Percentiles rank a stretch among this genome's conserved stretches.
Conservation (phyloP, 345 rosid genomes). For the rapeseed (Brassica napus) region DNA sequence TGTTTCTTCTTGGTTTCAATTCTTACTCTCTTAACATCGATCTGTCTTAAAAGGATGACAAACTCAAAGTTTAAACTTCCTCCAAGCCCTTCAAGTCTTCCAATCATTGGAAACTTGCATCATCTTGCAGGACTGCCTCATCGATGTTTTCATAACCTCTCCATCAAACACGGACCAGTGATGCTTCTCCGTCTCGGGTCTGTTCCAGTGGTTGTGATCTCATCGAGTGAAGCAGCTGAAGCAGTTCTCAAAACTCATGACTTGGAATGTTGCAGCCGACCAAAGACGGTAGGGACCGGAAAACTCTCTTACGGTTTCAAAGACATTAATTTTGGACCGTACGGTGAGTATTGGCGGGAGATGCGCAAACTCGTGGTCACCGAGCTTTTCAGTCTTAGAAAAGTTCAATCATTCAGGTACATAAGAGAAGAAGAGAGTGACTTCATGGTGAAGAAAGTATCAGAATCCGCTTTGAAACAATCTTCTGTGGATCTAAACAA, state of each 20-base stretch:
- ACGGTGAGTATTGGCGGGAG: constrained; percentile 41
- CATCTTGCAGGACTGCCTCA: constrained; percentile 49
- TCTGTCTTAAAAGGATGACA: not conserved
- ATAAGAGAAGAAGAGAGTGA: constrained; percentile 33
- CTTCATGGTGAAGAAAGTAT: constrained; percentile 10
- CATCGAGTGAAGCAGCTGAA: constrained; percentile 60
- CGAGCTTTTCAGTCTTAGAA: constrained; percentile 2
- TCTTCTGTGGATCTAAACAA: constrained; percentile 32
- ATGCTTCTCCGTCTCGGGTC: not conserved
- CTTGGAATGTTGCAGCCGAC: constrained; percentile 48
- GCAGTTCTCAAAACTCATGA: constrained; percentile 73
- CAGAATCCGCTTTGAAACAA: not conserved
- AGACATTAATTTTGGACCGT: constrained; percentile 35
- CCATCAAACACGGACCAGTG: constrained; percentile 35
- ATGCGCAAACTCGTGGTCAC: constrained; percentile 26
- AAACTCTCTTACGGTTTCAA: constrained; percentile 29
- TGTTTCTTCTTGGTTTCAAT: constrained; percentile 3
- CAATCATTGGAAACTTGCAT: constrained; percentile 57
- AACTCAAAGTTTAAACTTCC: constrained; percentile 32
- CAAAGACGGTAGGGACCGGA: constrained; percentile 11
- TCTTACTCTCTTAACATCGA: no score
- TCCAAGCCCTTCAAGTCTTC: constrained; percentile 53
- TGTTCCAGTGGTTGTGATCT: constrained; percentile 11
- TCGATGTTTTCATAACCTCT: constrained; percentile 63
- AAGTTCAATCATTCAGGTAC: constrained; percentile 4